phyloP scores from a whole-genome alignment of 305 asterid genomes.

The Solanum hybrid region DNA sequence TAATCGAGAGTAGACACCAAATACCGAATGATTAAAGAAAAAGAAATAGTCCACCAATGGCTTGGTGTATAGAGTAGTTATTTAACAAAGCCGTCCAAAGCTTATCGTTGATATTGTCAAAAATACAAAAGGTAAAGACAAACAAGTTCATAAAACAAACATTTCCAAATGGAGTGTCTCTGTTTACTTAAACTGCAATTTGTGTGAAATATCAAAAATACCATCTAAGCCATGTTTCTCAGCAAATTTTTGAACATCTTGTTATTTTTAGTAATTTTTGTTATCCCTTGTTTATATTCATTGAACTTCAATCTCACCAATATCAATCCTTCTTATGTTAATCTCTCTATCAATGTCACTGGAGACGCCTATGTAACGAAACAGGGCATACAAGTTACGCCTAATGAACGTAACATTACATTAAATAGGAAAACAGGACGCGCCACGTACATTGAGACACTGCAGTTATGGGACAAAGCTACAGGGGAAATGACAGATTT shows the following conservation, averaged over 20 bases:
- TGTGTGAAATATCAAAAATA: not conserved
- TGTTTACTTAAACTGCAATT: not conserved
- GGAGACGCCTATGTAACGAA: slow-evolving; percentile 14
- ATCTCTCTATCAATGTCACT: not conserved
- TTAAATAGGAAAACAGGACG: slow-evolving; percentile 11
- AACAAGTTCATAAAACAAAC: not conserved
- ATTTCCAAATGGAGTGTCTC: not conserved
- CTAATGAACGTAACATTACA: slow-evolving; percentile 7
- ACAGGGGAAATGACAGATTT: slow-evolving; percentile 18
- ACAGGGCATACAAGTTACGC: slow-evolving; percentile 15
- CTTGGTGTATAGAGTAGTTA: not conserved
- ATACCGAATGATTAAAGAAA: not conserved
- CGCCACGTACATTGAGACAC: slow-evolving; percentile 13
- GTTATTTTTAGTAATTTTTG: not conserved
- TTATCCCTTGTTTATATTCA: not conserved
- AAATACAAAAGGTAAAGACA: not conserved
- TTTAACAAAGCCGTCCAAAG: not conserved
- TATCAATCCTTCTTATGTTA: not conserved
- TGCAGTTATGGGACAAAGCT: slow-evolving; percentile 20
- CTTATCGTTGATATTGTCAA: not conserved
- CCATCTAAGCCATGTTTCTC: not conserved
- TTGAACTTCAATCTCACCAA: slow-evolving; percentile 4
- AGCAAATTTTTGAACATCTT: not conserved
- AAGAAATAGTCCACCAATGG: not conserved
- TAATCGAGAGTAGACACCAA: not conserved